Conservation (phyloP, 441 rosid species). For the Theobroma grandiflorum region DNA sequence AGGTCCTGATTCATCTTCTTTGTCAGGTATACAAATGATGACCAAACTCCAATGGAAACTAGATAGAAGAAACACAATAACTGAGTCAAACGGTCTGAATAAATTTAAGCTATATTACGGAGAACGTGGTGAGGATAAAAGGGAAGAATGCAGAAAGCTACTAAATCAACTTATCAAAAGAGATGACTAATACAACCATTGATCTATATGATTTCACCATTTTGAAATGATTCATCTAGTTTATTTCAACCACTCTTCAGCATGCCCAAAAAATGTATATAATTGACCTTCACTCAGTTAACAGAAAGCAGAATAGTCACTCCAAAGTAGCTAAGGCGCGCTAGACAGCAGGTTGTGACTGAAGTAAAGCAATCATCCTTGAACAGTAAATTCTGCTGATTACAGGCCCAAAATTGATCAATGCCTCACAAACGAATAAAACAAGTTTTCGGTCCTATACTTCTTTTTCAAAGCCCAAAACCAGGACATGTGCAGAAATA, state of each 20-base stretch:
- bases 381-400: not conserved
- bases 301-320: slow-evolving; percentile 12
- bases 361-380: not conserved
- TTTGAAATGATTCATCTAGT: slow-evolving; percentile 8
- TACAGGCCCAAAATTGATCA: slow-evolving; percentile 3
- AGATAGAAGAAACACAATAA: slow-evolving; percentile 39
- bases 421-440: not conserved
- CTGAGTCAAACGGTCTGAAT: slow-evolving; percentile 30
- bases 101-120: slow-evolving; percentile 19
- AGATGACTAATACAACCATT: not conserved
- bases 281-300: not conserved
- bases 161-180: slow-evolving; percentile 1
- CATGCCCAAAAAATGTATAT: not conserved
- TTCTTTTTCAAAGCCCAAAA: not conserved
- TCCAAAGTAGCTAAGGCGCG: not conserved
- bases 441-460: not conserved
- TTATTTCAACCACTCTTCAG: slow-evolving; percentile 9
- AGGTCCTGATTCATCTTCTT: slow-evolving; percentile 79
- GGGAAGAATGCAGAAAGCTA: not conserved
- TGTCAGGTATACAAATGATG: slow-evolving; percentile 86
- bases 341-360: not conserved
- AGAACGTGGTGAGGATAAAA: not conserved
- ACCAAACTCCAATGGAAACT: slow-evolving; percentile 98
- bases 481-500: not conserved
- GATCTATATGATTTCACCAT: slow-evolving; percentile 3